Percentiles rank a stretch among this genome's conserved stretches.
Conservation (phyloP, 2,329 filamentous ascomycete genomes). For the Aspergillus udagawae region DNA sequence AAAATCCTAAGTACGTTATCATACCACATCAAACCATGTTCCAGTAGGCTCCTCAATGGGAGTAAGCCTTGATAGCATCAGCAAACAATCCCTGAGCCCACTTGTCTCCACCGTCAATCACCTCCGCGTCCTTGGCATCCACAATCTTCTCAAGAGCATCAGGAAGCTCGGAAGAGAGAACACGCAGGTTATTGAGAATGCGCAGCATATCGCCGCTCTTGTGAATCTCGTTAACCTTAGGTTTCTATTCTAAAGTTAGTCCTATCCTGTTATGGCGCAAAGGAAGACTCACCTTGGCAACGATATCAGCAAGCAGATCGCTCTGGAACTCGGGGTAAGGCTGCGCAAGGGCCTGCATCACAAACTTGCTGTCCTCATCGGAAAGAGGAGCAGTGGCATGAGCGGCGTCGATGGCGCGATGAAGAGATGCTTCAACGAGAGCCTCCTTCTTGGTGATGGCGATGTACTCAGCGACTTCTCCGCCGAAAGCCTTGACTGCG, state of each 20-base stretch:
- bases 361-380: background rate
- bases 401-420: background rate
- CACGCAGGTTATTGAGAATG: background rate
- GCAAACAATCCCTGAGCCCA: background rate
- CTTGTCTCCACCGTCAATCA: background rate
- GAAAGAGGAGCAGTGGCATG: background rate
- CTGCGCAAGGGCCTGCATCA: background rate
- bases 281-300: background rate
- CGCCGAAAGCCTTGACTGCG: background rate
- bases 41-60: background rate
- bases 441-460: background rate
- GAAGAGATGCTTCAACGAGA: background rate
- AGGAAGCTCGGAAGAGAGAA: background rate
- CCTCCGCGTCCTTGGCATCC: background rate
- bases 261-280: background rate
- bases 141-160: background rate
- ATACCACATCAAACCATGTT: background rate
- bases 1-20: background rate
- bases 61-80: background rate
- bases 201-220: background rate
- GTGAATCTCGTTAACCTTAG: background rate
- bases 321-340: background rate
- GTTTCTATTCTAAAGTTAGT: background rate
- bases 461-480: background rate
- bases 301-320: background rate